A percentile compares a stretch with the other conserved stretches of the same genome.
Conservation (phyloP, 2,329 filamentous ascomycete species). For the Colletotrichum tropicicola region DNA sequence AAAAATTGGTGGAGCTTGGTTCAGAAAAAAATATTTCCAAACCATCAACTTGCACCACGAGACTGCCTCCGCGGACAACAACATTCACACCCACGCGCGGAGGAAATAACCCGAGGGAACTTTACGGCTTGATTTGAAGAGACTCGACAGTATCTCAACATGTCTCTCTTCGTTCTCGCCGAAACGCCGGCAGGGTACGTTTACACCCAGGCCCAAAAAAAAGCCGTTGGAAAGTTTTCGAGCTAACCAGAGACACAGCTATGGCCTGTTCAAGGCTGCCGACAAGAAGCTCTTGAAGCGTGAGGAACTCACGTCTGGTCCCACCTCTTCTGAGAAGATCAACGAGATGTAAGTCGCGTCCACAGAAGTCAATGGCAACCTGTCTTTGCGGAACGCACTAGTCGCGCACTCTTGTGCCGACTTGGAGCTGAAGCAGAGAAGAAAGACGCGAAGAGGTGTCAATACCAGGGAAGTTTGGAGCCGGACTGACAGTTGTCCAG, state of each 20-base stretch:
- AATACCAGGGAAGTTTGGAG: neutral
- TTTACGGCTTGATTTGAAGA: conserved; percentile 29
- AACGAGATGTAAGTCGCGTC: conserved; percentile 77
- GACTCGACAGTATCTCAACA: conserved; percentile 51
- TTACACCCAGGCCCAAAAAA: conserved; percentile 11
- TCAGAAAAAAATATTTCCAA: conserved; percentile 50
- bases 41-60: conserved; percentile 35
- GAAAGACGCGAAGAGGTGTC: neutral
- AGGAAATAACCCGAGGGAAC: conserved; percentile 36
- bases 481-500: conserved; percentile 51
- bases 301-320: conserved; percentile 79
- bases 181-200: conserved; percentile 87
- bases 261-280: conserved; percentile 97
- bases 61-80: conserved; percentile 44
- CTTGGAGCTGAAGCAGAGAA: neutral
- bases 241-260: conserved; percentile 62
- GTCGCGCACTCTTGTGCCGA: neutral
- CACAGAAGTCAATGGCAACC: neutral
- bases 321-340: conserved; percentile 83
- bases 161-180: conserved; percentile 92
- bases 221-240: neutral
- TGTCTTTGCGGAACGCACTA: conserved; percentile 7
- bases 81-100: conserved; percentile 47
- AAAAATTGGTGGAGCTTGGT: conserved; percentile 52
- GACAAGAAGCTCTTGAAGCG: conserved; percentile 98